Evolutionary conservation across 805 yeast genomes (phyloP).

Genomic region (Maudiozyma pseudohumilis): DNA sequence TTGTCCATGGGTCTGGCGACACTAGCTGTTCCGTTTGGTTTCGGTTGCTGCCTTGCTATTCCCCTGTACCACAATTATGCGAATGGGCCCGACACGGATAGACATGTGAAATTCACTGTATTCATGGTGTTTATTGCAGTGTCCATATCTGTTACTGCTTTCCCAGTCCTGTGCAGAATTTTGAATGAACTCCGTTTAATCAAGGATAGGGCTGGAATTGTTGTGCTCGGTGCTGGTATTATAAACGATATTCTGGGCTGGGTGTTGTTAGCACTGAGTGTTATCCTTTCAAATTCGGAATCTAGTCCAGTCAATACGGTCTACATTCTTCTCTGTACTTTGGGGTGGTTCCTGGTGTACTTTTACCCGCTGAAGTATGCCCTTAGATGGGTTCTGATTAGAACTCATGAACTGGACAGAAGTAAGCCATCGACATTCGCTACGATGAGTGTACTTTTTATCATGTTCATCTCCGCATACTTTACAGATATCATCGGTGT

Average conservation of each 20-base stretch:
- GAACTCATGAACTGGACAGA: constrained; percentile 45
- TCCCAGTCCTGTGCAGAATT: constrained; percentile 75
- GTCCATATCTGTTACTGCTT: constrained; percentile 77
- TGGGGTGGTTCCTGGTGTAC: constrained; percentile 61
- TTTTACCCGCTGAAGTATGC: constrained; percentile 45
- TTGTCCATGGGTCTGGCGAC: constrained; percentile 58
- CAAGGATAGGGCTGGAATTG: constrained; percentile 60
- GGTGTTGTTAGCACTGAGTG: constrained; percentile 66
- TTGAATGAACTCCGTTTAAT: constrained; percentile 61
- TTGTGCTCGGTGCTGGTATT: constrained; percentile 77
- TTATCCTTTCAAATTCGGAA: constrained; percentile 66
- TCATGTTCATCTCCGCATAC: constrained; percentile 59
- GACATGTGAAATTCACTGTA: constrained; percentile 50
- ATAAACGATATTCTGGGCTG: constrained; percentile 73
- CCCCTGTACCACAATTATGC: constrained; percentile 56
- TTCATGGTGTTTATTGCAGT: constrained; percentile 75
- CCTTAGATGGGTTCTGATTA: constrained; percentile 37
- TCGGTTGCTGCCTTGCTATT: constrained; percentile 61
- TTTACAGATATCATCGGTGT: constrained; percentile 79
- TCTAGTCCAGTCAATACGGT: constrained; percentile 54
- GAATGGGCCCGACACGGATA: constrained; percentile 22
- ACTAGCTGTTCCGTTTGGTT: constrained; percentile 71
- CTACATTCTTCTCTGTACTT: constrained; percentile 53
- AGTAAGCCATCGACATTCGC: constrained; percentile 56
- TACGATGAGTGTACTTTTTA: constrained; percentile 43